Percentiles rank a stretch among this genome's conserved stretches.
phyloP scores from a whole-genome alignment of 495 filamentous ascomycete species.

The Rusavskia elegans region DNA sequence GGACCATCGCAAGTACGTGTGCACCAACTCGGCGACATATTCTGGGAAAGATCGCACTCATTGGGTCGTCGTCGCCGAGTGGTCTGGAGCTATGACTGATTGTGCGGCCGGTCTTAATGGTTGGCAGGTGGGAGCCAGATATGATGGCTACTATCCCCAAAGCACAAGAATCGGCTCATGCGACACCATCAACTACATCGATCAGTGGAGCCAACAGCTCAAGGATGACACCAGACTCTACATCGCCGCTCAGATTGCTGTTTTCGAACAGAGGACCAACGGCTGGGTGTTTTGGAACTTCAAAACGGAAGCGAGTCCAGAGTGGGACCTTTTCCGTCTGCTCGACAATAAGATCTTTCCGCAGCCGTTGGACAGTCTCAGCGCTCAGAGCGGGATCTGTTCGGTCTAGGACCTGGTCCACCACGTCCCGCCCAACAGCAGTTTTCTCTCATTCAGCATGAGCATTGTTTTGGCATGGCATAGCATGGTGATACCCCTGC shows the following conservation, averaged over 20 bases:
- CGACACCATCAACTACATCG: constrained; percentile 20
- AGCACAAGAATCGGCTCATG: constrained; percentile 22
- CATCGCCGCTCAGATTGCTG: constrained; percentile 31
- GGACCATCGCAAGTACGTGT: constrained; percentile 27
- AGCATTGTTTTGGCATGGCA: not conserved
- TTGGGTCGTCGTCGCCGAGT: constrained; percentile 34
- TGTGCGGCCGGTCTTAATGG: constrained; percentile 62
- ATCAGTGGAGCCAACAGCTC: constrained; percentile 20
- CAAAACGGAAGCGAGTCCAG: constrained; percentile 31
- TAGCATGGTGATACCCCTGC: not conserved
- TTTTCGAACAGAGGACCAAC: constrained; percentile 23
- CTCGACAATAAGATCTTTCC: constrained; percentile 31
- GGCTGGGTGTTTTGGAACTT: constrained; percentile 38
- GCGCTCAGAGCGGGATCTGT: constrained; percentile 14
- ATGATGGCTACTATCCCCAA: constrained; percentile 43
- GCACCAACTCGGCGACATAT: constrained; percentile 22
- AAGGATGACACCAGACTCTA: constrained; percentile 20
- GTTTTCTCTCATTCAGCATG: not conserved
- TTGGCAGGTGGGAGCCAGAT: constrained; percentile 49
- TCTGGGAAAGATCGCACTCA: constrained; percentile 20
- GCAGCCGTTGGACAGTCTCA: constrained; percentile 16
- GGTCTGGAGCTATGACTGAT: constrained; percentile 54
- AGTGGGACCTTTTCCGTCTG: constrained; percentile 31
- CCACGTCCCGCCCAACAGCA: not conserved
- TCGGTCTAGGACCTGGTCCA: constrained; percentile 7